These are phyloP conservation scores for Myriosclerotinia scirpicola DNA, from an alignment of 2,329 filamentous ascomycete genomes.

Conservation along the genomic window DNA sequence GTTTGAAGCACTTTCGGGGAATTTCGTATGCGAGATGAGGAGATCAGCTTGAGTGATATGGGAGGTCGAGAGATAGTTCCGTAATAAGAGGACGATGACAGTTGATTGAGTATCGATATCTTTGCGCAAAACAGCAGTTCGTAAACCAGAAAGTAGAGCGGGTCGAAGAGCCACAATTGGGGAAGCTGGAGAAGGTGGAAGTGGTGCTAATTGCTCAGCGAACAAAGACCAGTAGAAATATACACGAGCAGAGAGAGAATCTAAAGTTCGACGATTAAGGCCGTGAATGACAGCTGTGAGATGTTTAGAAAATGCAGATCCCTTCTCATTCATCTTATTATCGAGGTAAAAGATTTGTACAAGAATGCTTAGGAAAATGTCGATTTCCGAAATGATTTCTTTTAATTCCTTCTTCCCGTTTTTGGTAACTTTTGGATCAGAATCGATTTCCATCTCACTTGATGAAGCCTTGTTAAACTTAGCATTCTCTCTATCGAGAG, in stretches of 20 bases:
- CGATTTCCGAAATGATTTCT: conserved; percentile 81
- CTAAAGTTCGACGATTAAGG: conserved; percentile 89
- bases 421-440: conserved; percentile 59
- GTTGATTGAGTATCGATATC: conserved; percentile 97
- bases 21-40: conserved; percentile 91
- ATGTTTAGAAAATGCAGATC: conserved; percentile 79
- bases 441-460: conserved; percentile 73
- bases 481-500: conserved; percentile 66
- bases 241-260: conserved; percentile 89
- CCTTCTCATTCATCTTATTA: conserved; percentile 74
- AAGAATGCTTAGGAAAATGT: conserved; percentile 84
- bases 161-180: conserved; percentile 85
- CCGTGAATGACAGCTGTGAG: conserved; percentile 82
- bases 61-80: conserved; percentile 93
- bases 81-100: conserved; percentile 89
- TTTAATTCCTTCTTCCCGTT: conserved; percentile 63
- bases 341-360: conserved; percentile 88
- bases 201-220: conserved; percentile 83
- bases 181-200: conserved; percentile 85
- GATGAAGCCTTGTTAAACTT: conserved; percentile 58
- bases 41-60: conserved; percentile 97
- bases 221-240: conserved; percentile 99
- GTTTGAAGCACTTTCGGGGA: conserved; percentile 90
- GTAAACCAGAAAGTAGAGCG: conserved; percentile 79
- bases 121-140: conserved; percentile 94